These are phyloP conservation scores for Leccinum ochraceum DNA, from an alignment of 768 basidiomycete species.

Conservation along the genomic window DNA sequence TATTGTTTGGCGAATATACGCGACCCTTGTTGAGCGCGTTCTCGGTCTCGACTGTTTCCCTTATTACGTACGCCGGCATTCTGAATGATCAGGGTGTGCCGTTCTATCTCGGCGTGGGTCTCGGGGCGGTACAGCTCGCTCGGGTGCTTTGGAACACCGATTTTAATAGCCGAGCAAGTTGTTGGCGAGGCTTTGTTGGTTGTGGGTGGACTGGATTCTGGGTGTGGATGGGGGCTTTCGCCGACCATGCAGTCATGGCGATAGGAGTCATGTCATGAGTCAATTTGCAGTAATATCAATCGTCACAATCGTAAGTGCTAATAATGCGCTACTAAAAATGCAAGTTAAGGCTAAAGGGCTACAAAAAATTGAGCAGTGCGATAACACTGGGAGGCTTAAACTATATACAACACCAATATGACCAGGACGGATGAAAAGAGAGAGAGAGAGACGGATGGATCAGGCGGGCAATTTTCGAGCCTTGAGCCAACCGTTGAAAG, in stretches of 20 bases:
- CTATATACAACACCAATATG: not conserved
- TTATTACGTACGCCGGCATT: slow-evolving; percentile 78
- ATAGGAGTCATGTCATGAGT: slow-evolving; percentile 8
- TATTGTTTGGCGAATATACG: slow-evolving; percentile 81
- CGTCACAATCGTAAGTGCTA: not conserved
- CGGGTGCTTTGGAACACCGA: slow-evolving; percentile 75
- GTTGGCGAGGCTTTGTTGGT: slow-evolving; percentile 87
- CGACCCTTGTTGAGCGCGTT: slow-evolving; percentile 75
- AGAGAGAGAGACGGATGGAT: not conserved
- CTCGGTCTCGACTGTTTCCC: slow-evolving; percentile 68
- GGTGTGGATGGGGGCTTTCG: slow-evolving; percentile 80
- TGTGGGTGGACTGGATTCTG: slow-evolving; percentile 89
- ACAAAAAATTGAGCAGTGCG: not conserved
- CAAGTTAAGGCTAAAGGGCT: not conserved
- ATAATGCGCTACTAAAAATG: not conserved
- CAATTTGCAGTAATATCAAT: not conserved
- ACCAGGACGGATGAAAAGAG: not conserved
- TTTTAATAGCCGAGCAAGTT: slow-evolving; percentile 73
- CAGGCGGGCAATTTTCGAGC: slow-evolving; percentile 35
- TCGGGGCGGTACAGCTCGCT: slow-evolving; percentile 75
- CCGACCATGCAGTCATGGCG: slow-evolving; percentile 55
- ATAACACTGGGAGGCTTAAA: not conserved
- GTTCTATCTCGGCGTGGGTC: slow-evolving; percentile 77
- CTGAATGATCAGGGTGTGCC: slow-evolving; percentile 73
- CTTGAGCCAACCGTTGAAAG: slow-evolving; percentile 82